A percentile compares a stretch with the other conserved stretches of the same genome.
phyloP scores from a whole-genome alignment of 2,329 filamentous ascomycete species.

The Colletotrichum melonis region DNA sequence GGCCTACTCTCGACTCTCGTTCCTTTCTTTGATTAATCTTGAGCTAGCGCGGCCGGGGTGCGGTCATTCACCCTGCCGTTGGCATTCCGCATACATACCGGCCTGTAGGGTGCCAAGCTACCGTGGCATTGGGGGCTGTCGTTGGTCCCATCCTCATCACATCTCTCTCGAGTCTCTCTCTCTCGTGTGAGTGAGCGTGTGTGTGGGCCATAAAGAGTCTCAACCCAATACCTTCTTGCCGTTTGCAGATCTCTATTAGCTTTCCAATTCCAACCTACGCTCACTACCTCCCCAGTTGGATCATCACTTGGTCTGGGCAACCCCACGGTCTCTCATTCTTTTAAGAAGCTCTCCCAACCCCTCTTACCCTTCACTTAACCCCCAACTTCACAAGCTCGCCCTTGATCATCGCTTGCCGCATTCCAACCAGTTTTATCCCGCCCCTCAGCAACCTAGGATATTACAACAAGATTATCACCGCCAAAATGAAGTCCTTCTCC shows the following conservation, averaged over 20 bases:
- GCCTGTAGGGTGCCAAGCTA: constrained; percentile 18
- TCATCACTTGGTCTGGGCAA: background rate
- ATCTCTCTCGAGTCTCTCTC: background rate
- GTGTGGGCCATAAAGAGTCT: constrained; percentile 20
- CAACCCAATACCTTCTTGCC: background rate
- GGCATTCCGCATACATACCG: constrained; percentile 7
- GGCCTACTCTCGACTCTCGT: constrained; percentile 16
- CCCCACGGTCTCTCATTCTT: constrained; percentile 5
- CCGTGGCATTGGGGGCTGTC: background rate
- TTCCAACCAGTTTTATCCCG: background rate
- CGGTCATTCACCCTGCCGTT: constrained; percentile 4
- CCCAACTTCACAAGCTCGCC: background rate
- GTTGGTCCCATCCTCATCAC: constrained; percentile 17
- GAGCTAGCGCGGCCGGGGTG: constrained; percentile 1
- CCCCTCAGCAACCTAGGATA: background rate
- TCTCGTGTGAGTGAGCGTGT: background rate
- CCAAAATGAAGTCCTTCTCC: constrained; percentile 38
- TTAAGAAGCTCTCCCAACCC: constrained; percentile 27
- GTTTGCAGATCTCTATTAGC: constrained; percentile 17
- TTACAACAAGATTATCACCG: constrained; percentile 30
- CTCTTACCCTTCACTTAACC: background rate
- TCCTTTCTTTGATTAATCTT: constrained; percentile 31
- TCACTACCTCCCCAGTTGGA: constrained; percentile 6
- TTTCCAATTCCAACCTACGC: constrained; percentile 11
- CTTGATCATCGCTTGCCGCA: constrained; percentile 9